Conservation (phyloP, 2,329 filamentous ascomycete genomes). For the Coniochaeta ligniaria region DNA sequence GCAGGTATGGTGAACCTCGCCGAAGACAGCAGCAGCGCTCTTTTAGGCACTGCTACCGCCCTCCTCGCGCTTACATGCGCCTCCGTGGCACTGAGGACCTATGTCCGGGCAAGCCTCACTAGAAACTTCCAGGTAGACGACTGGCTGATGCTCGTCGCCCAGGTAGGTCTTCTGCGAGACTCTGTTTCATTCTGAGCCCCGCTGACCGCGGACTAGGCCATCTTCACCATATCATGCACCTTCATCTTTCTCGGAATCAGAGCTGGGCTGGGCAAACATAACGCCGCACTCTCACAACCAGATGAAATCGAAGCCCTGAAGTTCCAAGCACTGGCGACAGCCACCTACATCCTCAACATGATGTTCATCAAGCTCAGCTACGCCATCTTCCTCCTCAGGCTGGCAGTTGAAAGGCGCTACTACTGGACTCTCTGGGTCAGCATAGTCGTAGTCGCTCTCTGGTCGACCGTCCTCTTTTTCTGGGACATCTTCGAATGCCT, state of each 20-base stretch:
- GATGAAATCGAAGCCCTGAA: slow-evolving; percentile 37
- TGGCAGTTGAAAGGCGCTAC: slow-evolving; percentile 38
- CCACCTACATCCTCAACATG: slow-evolving; percentile 44
- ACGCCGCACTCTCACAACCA: slow-evolving; percentile 31
- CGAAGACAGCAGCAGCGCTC: slow-evolving; percentile 29
- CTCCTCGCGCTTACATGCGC: slow-evolving; percentile 34
- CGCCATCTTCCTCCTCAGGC: slow-evolving; percentile 41
- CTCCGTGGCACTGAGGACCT: slow-evolving; percentile 34
- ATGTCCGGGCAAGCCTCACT: slow-evolving; percentile 34
- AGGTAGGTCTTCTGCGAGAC: slow-evolving; percentile 23
- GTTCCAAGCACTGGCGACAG: slow-evolving; percentile 45
- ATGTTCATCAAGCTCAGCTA: slow-evolving; percentile 52
- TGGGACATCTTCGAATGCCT: slow-evolving; percentile 46
- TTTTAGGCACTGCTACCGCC: slow-evolving; percentile 26
- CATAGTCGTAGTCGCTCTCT: slow-evolving; percentile 36
- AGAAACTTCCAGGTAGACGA: slow-evolving; percentile 41
- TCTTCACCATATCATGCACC: slow-evolving; percentile 39
- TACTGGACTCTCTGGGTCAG: slow-evolving; percentile 38
- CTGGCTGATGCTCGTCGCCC: slow-evolving; percentile 44
- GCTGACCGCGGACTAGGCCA: slow-evolving; percentile 19
- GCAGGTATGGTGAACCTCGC: slow-evolving; percentile 18
- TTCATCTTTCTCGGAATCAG: slow-evolving; percentile 36
- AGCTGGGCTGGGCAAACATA: slow-evolving; percentile 39
- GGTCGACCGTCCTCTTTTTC: slow-evolving; percentile 40
- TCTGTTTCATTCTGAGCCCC: not conserved